These are phyloP conservation scores for Thuidium tamariscinum DNA, from an alignment of 225 moss, liverwort and hornwort species.

Conservation along the genomic window DNA sequence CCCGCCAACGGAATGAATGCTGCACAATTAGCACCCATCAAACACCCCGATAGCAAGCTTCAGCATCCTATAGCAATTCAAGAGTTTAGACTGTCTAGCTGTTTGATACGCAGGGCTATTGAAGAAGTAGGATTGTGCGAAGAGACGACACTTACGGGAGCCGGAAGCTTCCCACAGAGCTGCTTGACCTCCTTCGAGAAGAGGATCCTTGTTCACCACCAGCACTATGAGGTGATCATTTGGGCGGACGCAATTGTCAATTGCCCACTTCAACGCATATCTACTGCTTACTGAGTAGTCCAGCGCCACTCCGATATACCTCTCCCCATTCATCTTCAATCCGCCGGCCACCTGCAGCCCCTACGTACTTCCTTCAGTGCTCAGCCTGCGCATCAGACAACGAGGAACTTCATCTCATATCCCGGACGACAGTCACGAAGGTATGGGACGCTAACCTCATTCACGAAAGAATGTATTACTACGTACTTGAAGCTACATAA, in stretches of 20 bases:
- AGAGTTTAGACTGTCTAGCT: neutral
- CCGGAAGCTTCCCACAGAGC: constrained; percentile 40
- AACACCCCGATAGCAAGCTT: neutral
- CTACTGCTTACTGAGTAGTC: constrained; percentile 59
- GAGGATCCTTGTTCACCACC: constrained; percentile 40
- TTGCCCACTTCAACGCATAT: constrained; percentile 53
- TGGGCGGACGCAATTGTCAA: constrained; percentile 47
- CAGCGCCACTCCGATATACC: constrained; percentile 54
- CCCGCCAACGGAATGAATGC: constrained; percentile 50
- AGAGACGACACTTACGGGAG: constrained; percentile 22
- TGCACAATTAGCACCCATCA: neutral
- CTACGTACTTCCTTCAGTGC: neutral
- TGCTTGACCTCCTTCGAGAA: constrained; percentile 19
- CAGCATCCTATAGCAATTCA: neutral
- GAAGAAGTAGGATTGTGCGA: neutral
- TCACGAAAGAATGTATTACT: neutral
- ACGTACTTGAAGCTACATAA: neutral
- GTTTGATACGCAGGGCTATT: neutral
- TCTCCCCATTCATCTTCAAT: constrained; percentile 8
- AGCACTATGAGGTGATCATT: constrained; percentile 49
- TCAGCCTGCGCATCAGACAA: neutral
- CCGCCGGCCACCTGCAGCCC: neutral
- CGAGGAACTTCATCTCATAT: neutral
- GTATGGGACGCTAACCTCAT: neutral
- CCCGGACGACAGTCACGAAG: neutral